Base-by-base conservation (phyloP, 2,329 filamentous ascomycete species). In the Periglandula ipomoeae region DNA sequence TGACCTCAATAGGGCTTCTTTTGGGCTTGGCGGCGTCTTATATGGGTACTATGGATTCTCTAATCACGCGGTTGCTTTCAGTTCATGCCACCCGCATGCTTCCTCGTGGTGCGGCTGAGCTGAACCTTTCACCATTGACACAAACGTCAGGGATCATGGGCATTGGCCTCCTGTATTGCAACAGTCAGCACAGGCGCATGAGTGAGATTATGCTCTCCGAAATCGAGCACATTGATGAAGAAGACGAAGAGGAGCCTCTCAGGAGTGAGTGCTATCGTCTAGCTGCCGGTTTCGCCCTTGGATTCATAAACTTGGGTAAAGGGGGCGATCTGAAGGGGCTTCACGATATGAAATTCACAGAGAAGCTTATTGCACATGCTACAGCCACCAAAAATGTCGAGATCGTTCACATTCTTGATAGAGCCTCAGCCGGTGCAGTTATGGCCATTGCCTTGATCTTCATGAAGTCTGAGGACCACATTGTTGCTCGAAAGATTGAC, bases 161-260 rank as follows among this genome's bases (percentile, higher is more conserved):
- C 2, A 95, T 98, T 55, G 93, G 93, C 0, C 70, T 98, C 37
- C 73, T 98, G 1, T 98, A 97, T 65, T 94, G 86, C 68, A 86
- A 90, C 62, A 96, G 90, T 24, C 91, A 97, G 60, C 94, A 98
- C 67, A 86, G 94, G 26, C 84, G 94, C 34, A 98, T 98, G 93
- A 97, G 89, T 61, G 93, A 98, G 64, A 89, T 97, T 17, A 96
- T 98, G 89, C 80, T 98, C 45, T 97, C 91, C 0, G 93, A 98
- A 64, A 93, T 98, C 52, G 89, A 96, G 63, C 85, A 90, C 53
- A 77, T 89, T 46, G 89, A 93, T 40, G 70, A 75, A 23, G 78
- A 87, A 34, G 86, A 91, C 47, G 90, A 96, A 51, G 85, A 90
- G 50, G 88, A 95, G 58, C 82, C 83, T 20, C 69, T 97, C 44